These are phyloP conservation scores for Saccharomyces paradoxus DNA, from an alignment of 805 yeast species.

Conservation along the genomic window DNA sequence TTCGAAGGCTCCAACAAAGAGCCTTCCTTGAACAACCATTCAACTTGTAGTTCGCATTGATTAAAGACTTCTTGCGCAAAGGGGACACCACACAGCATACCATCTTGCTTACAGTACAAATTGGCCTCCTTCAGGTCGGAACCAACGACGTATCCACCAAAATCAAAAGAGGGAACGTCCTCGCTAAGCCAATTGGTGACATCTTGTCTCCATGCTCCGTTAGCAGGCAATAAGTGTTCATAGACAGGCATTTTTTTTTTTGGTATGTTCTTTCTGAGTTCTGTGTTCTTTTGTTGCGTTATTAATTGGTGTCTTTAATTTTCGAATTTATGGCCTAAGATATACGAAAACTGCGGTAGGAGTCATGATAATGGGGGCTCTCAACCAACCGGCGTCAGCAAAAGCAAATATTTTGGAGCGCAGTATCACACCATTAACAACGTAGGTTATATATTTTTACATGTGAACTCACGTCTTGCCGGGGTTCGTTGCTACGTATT, in stretches of 20 bases:
- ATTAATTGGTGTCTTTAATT: not conserved
- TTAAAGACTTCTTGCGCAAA: constrained; percentile 78
- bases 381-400: not conserved
- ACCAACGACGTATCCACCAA: constrained; percentile 95
- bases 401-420: not conserved
- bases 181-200: constrained; percentile 72
- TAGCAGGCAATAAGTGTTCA: constrained; percentile 58
- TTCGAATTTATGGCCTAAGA: not conserved
- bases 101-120: constrained; percentile 71
- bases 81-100: constrained; percentile 78
- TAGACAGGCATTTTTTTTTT: constrained; percentile 22
- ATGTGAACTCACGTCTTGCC: not conserved
- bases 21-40: constrained; percentile 76
- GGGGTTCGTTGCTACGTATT: not conserved
- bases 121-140: constrained; percentile 61
- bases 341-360: not conserved
- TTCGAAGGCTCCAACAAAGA: constrained; percentile 38
- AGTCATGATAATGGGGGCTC: not conserved
- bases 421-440: not conserved
- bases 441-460: not conserved
- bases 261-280: not conserved
- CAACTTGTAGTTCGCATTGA: constrained; percentile 63
- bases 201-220: constrained; percentile 75
- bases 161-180: constrained; percentile 90
- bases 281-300: not conserved